Conservation (phyloP, 140 eudicot genomes). For the Flaveria floridana region DNA sequence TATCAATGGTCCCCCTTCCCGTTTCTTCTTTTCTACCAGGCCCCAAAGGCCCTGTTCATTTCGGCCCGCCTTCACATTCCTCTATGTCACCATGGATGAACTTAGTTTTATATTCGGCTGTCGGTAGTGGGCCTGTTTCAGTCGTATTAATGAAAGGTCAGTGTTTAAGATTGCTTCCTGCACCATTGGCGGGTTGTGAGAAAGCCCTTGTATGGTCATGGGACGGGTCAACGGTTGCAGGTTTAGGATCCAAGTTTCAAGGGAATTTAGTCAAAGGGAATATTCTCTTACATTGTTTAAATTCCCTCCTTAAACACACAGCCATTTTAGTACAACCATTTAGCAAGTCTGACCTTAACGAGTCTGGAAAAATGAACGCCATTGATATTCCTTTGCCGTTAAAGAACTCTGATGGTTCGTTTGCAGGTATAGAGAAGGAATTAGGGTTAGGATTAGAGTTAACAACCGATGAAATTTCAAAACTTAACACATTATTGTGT, state of each 20-base stretch:
- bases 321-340: slow-evolving; percentile 93
- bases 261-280: slow-evolving; percentile 89
- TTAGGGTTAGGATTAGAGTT: slow-evolving; percentile 71
- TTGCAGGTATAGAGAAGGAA: slow-evolving; percentile 68
- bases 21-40: slow-evolving; percentile 90
- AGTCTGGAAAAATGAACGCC: slow-evolving; percentile 51
- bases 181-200: slow-evolving; percentile 95
- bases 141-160: slow-evolving; percentile 96
- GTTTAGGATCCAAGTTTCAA: slow-evolving; percentile 64
- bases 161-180: slow-evolving; percentile 86
- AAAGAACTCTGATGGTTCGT: slow-evolving; percentile 81
- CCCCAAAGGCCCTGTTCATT: slow-evolving; percentile 86
- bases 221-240: slow-evolving; percentile 87
- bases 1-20: slow-evolving; percentile 95
- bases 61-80: slow-evolving; percentile 92
- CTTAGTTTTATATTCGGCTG: slow-evolving; percentile 67
- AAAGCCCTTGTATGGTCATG: slow-evolving; percentile 97
- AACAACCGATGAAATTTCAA: slow-evolving; percentile 42
- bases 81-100: slow-evolving; percentile 99
- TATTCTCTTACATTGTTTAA: slow-evolving; percentile 84
- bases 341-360: slow-evolving; percentile 62
- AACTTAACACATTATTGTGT: slow-evolving; percentile 45
- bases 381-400: slow-evolving; percentile 86
- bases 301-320: slow-evolving; percentile 80
- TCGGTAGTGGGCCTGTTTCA: slow-evolving; percentile 80